Base-by-base conservation (phyloP, 2,329 filamentous ascomycete genomes). In the Claviceps humidiphila region DNA sequence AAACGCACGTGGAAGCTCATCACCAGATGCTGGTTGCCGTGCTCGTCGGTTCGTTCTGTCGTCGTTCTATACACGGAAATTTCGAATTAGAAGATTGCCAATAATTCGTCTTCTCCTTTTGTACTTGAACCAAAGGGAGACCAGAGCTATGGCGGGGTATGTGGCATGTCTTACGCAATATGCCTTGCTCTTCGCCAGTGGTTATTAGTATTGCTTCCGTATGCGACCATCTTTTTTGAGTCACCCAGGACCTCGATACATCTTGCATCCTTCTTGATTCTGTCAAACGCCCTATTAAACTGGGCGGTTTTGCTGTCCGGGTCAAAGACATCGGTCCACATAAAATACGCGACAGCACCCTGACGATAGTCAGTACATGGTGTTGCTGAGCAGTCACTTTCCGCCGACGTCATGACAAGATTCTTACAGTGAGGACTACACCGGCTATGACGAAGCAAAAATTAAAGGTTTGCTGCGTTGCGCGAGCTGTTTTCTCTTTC, bases 401-500 rank as follows among this genome's bases (percentile, higher is more conserved):
- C 9, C 40, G 40, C 20, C n/a, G 40, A 8, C 40, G 20, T 42
- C 16, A 8, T n/a, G 9, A 42, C 17, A 42, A 20, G 11, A 42
- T 17, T 16, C 76, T 56, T 74, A 89, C 87, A 39, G 90, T 95
- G 59, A 91, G 73, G 38, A 82, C 76, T 11, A 90, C 69, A 26
- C 91, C 91, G 7, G 84, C 73, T 1, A 89, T 59, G 8, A 96
- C 81, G 56, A 96, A 69, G 58, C 84, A 76, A 58, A 95, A 81
- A 68, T 97, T 96, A 72, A 95, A 85, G 16, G 84, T 86, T 68
- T 96, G 91, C 68, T 96, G 90, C 0, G 88, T 91, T 8, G 89
- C 87, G 41, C 91, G 80, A 24, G 85, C 85, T 2, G 83, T 82
- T 67, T 95, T 96, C 66, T 96, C 91, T 47, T 72, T 72, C 0